Conservation (phyloP, 441 rosid genomes). For the Aleurites moluccanus region DNA sequence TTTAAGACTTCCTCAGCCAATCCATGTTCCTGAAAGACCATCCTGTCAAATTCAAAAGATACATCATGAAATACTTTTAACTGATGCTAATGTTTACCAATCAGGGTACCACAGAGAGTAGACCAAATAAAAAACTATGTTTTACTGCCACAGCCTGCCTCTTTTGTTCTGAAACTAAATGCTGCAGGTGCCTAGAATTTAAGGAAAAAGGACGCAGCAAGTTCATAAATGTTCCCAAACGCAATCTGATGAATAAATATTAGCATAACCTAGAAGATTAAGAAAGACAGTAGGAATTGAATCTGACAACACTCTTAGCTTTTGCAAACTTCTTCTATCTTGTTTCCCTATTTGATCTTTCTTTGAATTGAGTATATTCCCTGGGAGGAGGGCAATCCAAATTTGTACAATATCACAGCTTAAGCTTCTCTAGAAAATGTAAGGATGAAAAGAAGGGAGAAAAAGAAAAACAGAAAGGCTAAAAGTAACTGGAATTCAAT, state of each 20-base stretch:
- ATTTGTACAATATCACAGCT: background rate
- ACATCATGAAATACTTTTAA: conserved; percentile 8
- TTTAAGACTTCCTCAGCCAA: conserved; percentile 51
- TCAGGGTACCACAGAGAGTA: background rate
- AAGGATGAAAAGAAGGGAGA: background rate
- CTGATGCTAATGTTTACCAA: background rate
- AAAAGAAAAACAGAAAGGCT: background rate
- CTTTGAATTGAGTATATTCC: background rate
- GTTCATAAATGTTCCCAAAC: background rate
- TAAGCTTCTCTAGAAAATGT: background rate
- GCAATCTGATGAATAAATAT: background rate
- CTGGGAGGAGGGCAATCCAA: background rate
- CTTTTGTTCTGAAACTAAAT: background rate
- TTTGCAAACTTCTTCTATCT: background rate
- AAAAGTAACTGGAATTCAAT: background rate
- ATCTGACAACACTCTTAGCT: background rate
- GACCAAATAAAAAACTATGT: conserved; percentile 5
- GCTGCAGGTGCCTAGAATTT: background rate
- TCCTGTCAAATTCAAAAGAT: conserved; percentile 49
- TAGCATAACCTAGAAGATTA: background rate
- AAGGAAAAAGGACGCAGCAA: background rate
- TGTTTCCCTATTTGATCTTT: conserved; percentile 1
- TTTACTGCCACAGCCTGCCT: background rate
- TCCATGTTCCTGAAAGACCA: conserved; percentile 56
- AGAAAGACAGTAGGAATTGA: background rate